Percentiles rank a stretch among this genome's conserved stretches.
These are phyloP conservation scores for Penicillium macrosclerotiorum DNA, from an alignment of 495 filamentous ascomycete genomes.

Conservation along the genomic window DNA sequence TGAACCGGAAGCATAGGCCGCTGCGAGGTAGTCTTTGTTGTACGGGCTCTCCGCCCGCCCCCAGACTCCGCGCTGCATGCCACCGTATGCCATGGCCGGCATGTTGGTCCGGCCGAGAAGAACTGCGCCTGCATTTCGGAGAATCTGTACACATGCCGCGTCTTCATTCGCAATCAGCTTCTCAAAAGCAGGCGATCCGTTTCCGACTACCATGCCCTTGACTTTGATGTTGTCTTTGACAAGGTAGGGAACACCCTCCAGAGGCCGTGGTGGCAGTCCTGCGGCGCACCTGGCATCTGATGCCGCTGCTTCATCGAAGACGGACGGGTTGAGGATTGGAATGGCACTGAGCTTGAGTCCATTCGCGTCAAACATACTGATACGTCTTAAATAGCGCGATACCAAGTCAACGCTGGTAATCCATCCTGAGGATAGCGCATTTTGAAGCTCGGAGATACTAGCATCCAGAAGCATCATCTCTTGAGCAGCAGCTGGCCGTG, in stretches of 20 bases:
- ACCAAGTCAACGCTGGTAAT: constrained; percentile 49
- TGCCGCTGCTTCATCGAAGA: constrained; percentile 29
- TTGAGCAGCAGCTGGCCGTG: constrained; percentile 19
- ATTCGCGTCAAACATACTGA: constrained; percentile 33
- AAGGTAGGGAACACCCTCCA: constrained; percentile 71
- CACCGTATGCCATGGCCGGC: constrained; percentile 44
- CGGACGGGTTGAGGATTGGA: constrained; percentile 29
- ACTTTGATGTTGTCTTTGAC: constrained; percentile 74
- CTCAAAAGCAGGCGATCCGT: constrained; percentile 54
- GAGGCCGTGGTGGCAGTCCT: constrained; percentile 36
- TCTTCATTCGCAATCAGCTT: constrained; percentile 62
- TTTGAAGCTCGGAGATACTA: constrained; percentile 50
- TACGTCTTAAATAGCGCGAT: constrained; percentile 48
- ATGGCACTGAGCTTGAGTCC: constrained; percentile 32
- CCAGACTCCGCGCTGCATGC: constrained; percentile 39
- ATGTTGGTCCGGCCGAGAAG: constrained; percentile 55
- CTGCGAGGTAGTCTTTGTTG: constrained; percentile 29
- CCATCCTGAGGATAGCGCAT: constrained; percentile 33
- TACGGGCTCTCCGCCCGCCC: constrained; percentile 39
- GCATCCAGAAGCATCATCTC: constrained; percentile 60
- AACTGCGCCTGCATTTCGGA: constrained; percentile 63
- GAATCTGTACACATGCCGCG: constrained; percentile 55
- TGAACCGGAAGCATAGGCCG: constrained; percentile 36
- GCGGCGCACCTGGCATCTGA: constrained; percentile 31
- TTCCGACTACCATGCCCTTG: constrained; percentile 60